These are phyloP conservation scores for Malassezia slooffiae DNA, from an alignment of 1,284 basidiomycete genomes.

Conservation along the genomic window DNA sequence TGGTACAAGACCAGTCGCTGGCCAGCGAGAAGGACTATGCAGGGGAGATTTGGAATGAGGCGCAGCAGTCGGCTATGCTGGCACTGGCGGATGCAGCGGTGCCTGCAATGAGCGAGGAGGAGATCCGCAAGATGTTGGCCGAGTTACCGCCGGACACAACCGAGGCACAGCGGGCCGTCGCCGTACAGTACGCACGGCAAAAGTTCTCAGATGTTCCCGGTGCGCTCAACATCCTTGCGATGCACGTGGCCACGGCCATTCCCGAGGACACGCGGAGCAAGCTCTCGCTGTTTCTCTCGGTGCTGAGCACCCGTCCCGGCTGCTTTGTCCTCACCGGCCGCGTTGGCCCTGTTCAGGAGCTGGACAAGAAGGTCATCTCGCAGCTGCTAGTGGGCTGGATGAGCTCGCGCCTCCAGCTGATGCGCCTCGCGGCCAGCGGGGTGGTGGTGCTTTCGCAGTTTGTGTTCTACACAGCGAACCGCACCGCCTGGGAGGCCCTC, in stretches of 20 bases:
- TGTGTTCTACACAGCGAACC: constrained; percentile 34
- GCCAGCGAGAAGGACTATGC: constrained; percentile 10
- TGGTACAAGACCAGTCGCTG: too few relatives aligned
- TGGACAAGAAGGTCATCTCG: constrained; percentile 20
- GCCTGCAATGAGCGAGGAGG: constrained; percentile 26
- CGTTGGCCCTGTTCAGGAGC: constrained; percentile 32
- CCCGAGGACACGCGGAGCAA: constrained; percentile 23
- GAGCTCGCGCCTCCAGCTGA: constrained; percentile 25
- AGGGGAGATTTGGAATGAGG: constrained; percentile 20
- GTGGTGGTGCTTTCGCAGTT: constrained; percentile 32
- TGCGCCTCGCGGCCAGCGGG: constrained; percentile 37
- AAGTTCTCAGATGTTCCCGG: constrained; percentile 30
- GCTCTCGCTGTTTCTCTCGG: constrained; percentile 30
- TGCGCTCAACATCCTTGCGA: constrained; percentile 30
- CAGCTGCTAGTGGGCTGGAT: constrained; percentile 27
- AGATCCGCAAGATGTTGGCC: constrained; percentile 28
- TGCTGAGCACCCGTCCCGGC: constrained; percentile 33
- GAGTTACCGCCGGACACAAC: constrained; percentile 26
- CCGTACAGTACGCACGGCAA: constrained; percentile 23
- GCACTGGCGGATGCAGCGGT: constrained; percentile 41
- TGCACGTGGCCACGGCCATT: constrained; percentile 25
- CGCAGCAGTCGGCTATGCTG: constrained; percentile 24
- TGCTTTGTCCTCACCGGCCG: constrained; percentile 32
- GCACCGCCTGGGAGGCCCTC: constrained; percentile 35
- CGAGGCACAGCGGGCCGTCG: constrained; percentile 29